A percentile compares a stretch with the other conserved stretches of the same genome.
phyloP scores from a whole-genome alignment of 2,329 filamentous ascomycete genomes.

The Colletotrichum theobromicola region DNA sequence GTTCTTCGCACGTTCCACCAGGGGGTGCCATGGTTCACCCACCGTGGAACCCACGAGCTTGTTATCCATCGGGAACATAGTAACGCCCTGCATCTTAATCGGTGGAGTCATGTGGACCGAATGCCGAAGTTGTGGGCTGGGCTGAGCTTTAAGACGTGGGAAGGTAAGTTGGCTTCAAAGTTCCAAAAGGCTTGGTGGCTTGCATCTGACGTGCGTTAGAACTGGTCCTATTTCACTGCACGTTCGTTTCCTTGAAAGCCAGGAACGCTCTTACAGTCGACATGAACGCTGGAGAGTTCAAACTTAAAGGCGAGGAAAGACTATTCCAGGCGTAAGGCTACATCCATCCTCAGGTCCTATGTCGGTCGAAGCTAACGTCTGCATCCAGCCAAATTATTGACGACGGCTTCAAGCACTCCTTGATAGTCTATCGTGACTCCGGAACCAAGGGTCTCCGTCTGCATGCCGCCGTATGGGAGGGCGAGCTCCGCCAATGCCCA shows the following conservation, averaged over 20 bases:
- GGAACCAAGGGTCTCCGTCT: conserved; percentile 56
- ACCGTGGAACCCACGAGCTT: conserved; percentile 59
- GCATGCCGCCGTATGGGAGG: conserved; percentile 61
- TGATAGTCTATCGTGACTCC: conserved; percentile 59
- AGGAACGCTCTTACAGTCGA: conserved; percentile 49
- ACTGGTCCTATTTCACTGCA: conserved; percentile 64
- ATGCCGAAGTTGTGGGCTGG: conserved; percentile 58
- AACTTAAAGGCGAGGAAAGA: conserved; percentile 51
- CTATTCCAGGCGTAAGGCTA: conserved; percentile 62
- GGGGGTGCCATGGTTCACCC: conserved; percentile 50
- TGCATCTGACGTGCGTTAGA: conserved; percentile 42
- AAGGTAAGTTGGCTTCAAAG: conserved; percentile 47
- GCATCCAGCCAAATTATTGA: conserved; percentile 57
- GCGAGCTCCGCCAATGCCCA: conserved; percentile 57
- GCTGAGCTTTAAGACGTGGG: conserved; percentile 64
- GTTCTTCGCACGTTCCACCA: conserved; percentile 49
- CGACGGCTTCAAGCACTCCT: conserved; percentile 56
- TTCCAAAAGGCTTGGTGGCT: neutral
- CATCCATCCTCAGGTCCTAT: neutral
- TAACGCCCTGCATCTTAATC: conserved; percentile 51
- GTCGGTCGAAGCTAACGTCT: neutral
- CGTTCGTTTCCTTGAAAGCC: conserved; percentile 62
- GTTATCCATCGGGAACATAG: conserved; percentile 54
- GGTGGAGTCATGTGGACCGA: conserved; percentile 52
- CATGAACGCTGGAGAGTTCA: conserved; percentile 51